A percentile compares a stretch with the other conserved stretches of the same genome.
These are phyloP conservation scores for Nemania sp. DNA, from an alignment of 2,329 filamentous ascomycete species.

Conservation along the genomic window DNA sequence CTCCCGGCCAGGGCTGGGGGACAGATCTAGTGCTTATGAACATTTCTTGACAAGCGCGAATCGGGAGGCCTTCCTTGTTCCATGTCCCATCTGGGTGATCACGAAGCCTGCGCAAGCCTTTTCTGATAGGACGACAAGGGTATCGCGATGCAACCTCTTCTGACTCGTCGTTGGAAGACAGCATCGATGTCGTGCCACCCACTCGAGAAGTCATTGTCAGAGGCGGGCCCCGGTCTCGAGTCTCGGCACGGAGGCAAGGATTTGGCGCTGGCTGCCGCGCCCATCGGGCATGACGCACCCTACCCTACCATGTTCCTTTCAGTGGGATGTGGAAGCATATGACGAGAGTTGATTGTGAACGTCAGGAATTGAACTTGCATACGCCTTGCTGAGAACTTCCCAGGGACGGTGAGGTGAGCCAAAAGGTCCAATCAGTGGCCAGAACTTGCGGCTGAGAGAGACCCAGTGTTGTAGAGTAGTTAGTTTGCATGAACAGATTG, in stretches of 20 bases:
- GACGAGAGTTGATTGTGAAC: not conserved
- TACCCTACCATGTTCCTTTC: too few species aligned
- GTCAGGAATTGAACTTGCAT: too few species aligned
- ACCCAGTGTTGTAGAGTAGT: not conserved
- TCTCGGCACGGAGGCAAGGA: not conserved
- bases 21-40: constrained; percentile 31
- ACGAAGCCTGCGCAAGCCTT: constrained; percentile 6
- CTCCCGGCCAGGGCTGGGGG: constrained; percentile 23
- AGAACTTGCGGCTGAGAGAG: not conserved
- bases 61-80: constrained; percentile 36
- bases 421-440: not conserved
- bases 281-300: too few species aligned
- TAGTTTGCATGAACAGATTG: not conserved
- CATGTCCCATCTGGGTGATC: constrained; percentile 24
- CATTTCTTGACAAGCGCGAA: constrained; percentile 29
- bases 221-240: not conserved
- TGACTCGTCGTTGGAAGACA: constrained; percentile 20
- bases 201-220: not conserved
- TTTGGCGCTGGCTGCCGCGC: too few species aligned
- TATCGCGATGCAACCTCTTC: constrained; percentile 26
- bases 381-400: too few species aligned
- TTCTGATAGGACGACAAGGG: not conserved
- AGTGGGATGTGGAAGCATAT: not conserved
- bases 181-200: constrained; percentile 34
- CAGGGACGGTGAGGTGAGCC: not conserved